Base-by-base conservation (phyloP, 164 flowering plant species). In the Houttuynia cordata region DNA sequence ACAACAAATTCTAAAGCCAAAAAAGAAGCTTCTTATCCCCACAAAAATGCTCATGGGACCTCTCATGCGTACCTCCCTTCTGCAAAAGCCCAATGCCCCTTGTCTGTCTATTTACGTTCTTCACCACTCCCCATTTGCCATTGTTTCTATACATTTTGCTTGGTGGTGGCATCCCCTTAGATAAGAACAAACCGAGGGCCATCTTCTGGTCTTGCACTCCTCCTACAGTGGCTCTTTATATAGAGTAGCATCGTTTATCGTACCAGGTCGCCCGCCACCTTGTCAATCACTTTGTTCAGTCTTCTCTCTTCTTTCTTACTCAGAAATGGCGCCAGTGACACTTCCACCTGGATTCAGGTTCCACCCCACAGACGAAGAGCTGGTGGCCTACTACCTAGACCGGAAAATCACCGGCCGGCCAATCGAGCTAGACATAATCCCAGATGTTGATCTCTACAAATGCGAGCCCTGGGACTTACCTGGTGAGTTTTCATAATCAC, bases 401-500 rank as follows among this genome's bases (percentile, higher is more conserved):
- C 40, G 61, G 58, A 70, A 64, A 65, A 61, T 70, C 50, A 24
- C 19, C 10, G 68, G 67, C 60, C 19, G 51, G n/a, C 53, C 51
- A 24, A 64, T 70, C 42, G 67, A 62, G 56, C 68, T 58, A 25
- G 64, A 53, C 51, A 62, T 66, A 39, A 65, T 70, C 52, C 62
- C 65, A 7, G 65, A 64, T 17, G 68, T 64, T 45, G 73, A 70
- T 61, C 68, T 70, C 57, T 64, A 70, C 59, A 64, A 65, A 56
- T 60, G 65, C 20, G 73, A 70, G 56, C 73, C 73, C 25, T 70
- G 73, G 73, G 68, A 70, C 39, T 56, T 70, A 8, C 73, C 68
- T 60, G 68, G 73, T 70, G 13, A 45, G 47, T 24, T 3, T 7
- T 24, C 53, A 10, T 20, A 2, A n/a, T 22, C 19, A 49, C 42